phyloP scores from a whole-genome alignment of 2,329 filamentous ascomycete genomes.

The Fusarium palustre region DNA sequence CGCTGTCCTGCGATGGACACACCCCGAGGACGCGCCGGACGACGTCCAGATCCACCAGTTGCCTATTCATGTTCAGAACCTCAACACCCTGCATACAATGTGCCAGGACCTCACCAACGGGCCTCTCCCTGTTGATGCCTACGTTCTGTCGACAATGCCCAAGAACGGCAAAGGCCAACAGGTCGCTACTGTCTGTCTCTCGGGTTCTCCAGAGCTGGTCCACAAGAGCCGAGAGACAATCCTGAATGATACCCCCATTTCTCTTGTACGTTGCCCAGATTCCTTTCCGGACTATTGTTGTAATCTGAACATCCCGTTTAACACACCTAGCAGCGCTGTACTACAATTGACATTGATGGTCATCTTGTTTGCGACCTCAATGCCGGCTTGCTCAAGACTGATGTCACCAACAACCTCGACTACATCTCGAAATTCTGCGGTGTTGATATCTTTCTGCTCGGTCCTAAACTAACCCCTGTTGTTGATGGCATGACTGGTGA shows the following conservation, averaged over 20 bases:
- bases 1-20: conserved; percentile 91
- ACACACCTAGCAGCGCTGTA: conserved; percentile 75
- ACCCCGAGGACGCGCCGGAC: conserved; percentile 87
- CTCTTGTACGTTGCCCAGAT: conserved; percentile 74
- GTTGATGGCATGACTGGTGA: conserved; percentile 80
- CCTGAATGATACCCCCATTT: conserved; percentile 90
- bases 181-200: conserved; percentile 90
- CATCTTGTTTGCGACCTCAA: conserved; percentile 83
- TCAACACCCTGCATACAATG: conserved; percentile 80
- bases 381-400: conserved; percentile 75
- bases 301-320: conserved; percentile 12
- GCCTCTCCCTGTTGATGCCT: conserved; percentile 80
- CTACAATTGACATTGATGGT: conserved; percentile 92
- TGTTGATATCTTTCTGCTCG: conserved; percentile 95
- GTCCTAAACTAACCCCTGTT: conserved; percentile 86
- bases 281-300: neutral
- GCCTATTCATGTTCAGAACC: conserved; percentile 90
- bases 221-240: conserved; percentile 91
- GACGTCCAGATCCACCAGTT: conserved; percentile 87
- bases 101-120: conserved; percentile 84
- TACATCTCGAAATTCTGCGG: conserved; percentile 88
- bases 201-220: conserved; percentile 86
- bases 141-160: conserved; percentile 84
- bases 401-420: conserved; percentile 86
- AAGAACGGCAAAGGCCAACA: conserved; percentile 74